phyloP scores from a whole-genome alignment of 2,329 filamentous ascomycete genomes.

The Beauveria medogensis region DNA sequence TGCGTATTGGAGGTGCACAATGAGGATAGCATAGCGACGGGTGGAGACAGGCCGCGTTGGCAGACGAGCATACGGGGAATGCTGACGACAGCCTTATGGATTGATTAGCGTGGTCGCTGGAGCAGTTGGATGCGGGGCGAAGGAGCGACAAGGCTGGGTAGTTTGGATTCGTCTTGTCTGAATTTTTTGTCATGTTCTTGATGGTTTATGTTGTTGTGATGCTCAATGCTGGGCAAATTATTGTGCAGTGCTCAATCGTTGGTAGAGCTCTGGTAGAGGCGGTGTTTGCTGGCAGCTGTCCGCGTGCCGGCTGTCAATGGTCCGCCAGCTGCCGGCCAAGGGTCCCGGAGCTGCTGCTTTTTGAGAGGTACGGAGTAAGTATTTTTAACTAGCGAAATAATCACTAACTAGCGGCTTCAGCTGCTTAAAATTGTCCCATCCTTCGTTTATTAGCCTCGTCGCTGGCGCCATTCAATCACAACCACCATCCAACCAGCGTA shows the following conservation, averaged over 20 bases:
- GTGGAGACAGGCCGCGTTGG: constrained; percentile 7
- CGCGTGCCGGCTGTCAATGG: not conserved
- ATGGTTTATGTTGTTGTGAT: not conserved
- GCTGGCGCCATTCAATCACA: not conserved
- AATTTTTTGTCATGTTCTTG: not conserved
- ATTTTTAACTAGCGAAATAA: no score
- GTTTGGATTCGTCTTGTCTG: not conserved
- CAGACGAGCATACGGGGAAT: not conserved
- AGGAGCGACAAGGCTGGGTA: not conserved
- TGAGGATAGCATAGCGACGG: not conserved
- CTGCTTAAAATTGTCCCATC: not conserved
- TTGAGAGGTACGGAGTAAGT: no score
- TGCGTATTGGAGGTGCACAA: not conserved
- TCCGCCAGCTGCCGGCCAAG: not conserved
- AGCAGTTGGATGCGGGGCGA: not conserved
- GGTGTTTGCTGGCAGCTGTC: not conserved
- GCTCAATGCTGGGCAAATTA: not conserved
- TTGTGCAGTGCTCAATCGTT: not conserved
- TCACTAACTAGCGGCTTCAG: constrained; percentile 1
- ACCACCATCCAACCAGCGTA: not conserved
- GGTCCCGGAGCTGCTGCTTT: not conserved
- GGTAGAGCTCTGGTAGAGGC: not conserved
- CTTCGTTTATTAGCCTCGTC: not conserved
- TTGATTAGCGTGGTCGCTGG: not conserved
- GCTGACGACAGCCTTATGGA: constrained; percentile 12